Evolutionary conservation across 2,329 filamentous ascomycete species (phyloP).

Genomic region (Aureobasidium sp.): DNA sequence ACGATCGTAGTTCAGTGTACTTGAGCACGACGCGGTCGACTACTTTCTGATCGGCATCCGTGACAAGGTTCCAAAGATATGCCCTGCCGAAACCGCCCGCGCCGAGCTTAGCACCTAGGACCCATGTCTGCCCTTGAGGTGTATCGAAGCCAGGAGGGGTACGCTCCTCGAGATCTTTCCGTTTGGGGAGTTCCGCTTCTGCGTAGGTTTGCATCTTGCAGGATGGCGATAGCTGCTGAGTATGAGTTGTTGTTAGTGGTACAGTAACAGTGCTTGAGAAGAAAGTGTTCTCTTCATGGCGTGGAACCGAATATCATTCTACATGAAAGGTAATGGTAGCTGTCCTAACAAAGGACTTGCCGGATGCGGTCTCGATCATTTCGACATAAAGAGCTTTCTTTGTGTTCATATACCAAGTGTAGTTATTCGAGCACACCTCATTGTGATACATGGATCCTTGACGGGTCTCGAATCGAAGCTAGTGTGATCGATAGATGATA

Average conservation of each 20-base stretch:
- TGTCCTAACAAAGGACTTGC: background rate
- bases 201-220: background rate
- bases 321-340: background rate
- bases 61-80: conserved; percentile 14
- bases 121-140: background rate
- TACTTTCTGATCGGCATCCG: background rate
- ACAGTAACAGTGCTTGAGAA: too few relatives aligned
- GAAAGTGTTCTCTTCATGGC: too few relatives aligned
- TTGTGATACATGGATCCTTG: background rate
- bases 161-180: background rate
- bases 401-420: too few relatives aligned
- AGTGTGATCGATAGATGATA: too few relatives aligned
- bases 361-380: background rate
- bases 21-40: conserved; percentile 7
- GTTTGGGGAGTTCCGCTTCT: background rate
- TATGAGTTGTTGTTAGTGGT: background rate
- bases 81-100: conserved; percentile 1
- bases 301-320: too few relatives aligned
- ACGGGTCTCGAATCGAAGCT: background rate
- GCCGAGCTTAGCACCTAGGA: background rate
- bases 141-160: background rate
- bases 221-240: background rate
- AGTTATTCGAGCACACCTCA: background rate
- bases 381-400: background rate
- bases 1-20: background rate